These are phyloP conservation scores for Pythium rhizo-oryzae DNA, from an alignment of 352 stramenopile genomes.

Conservation along the genomic window DNA sequence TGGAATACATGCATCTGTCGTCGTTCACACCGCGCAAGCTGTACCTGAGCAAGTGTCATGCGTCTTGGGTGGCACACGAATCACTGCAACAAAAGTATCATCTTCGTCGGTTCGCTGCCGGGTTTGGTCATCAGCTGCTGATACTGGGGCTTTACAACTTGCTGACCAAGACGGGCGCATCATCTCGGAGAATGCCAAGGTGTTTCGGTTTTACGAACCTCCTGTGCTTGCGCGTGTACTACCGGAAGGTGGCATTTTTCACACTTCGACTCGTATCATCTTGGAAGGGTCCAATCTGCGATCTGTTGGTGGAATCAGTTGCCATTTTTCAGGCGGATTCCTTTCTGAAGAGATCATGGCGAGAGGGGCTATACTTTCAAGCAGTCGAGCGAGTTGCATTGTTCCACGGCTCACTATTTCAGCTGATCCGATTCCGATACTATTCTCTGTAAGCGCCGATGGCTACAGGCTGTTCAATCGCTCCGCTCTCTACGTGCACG, in stretches of 20 bases:
- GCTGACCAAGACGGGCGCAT: slow-evolving; percentile 4
- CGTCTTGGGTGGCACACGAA: slow-evolving; percentile 8
- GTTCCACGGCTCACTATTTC: slow-evolving; percentile 6
- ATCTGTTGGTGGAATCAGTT: slow-evolving; percentile 12
- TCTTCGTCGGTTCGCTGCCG: slow-evolving; percentile 1
- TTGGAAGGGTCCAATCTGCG: slow-evolving; percentile 17
- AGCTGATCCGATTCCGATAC: not conserved
- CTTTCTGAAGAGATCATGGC: not conserved
- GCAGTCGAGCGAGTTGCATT: slow-evolving; percentile 11
- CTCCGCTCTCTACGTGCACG: slow-evolving; percentile 6
- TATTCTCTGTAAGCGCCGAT: slow-evolving; percentile 11
- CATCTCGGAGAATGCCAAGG: slow-evolving; percentile 24
- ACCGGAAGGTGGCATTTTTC: slow-evolving; percentile 19
- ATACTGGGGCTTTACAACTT: slow-evolving; percentile 13
- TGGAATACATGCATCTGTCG: not conserved
- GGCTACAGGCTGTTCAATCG: slow-evolving; percentile 2
- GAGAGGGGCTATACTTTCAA: slow-evolving; percentile 10
- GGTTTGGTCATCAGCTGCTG: not conserved
- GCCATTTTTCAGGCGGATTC: slow-evolving; percentile 5
- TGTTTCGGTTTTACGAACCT: slow-evolving; percentile 27
- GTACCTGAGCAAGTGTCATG: slow-evolving; percentile 6
- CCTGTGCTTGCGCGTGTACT: slow-evolving; percentile 8
- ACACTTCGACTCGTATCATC: slow-evolving; percentile 21
- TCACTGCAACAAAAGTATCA: not conserved
- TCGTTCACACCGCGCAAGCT: not conserved